Evolutionary conservation across 352 stramenopile species (phyloP), one percentile per base, ranked within the genome.

Genomic region (Globisporangium irregulare): DNA sequence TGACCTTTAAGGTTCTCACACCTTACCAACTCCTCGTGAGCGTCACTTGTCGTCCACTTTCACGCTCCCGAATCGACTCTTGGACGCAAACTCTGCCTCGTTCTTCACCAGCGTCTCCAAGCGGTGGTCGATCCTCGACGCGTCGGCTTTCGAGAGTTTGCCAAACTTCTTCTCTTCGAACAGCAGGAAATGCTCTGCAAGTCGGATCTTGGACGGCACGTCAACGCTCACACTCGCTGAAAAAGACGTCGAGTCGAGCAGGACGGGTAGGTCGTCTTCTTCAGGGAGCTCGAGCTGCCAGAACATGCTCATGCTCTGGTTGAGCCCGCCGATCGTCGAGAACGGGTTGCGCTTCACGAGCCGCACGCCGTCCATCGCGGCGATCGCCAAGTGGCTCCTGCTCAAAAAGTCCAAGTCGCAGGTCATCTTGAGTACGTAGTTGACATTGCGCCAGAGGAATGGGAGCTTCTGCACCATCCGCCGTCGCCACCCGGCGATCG

Each of bases 361-460:
- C 2, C 82, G 79, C 15, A 87, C 59, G 5, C 82, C 84, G 59
- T 86, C 84, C 73, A 94, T 80, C 25, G 84, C 81, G 1, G 67
- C 66, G 4, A 74, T 80, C 18, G 77, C 76, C 1, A 86, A 50
- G 24, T 84, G 80, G 55, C 84, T 93, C 60, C 88, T 86, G 63
- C 74, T 88, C n/a, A 93, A 64, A 51, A 94, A 93, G 51, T 94
- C 86, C 1, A 87, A 38, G 56, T 94, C 86, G 53, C 74, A 78
- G 7, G 73, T 73, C 81, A 94, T 90, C 51, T 86, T 84, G 34
- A 91, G 64, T 8, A 87, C 58, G 58, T 94, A 94, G 57, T 94
- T 94, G 15, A 77, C 34, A 34, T 81, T 72, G 18, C 78, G 73
- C 84, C 84, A 93, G 29, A 69, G 50, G 62, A 94, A 94, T 22